Evolutionary conservation across 179 eudicot genomes (phyloP).

Genomic region (Drosera spatulata): DNA sequence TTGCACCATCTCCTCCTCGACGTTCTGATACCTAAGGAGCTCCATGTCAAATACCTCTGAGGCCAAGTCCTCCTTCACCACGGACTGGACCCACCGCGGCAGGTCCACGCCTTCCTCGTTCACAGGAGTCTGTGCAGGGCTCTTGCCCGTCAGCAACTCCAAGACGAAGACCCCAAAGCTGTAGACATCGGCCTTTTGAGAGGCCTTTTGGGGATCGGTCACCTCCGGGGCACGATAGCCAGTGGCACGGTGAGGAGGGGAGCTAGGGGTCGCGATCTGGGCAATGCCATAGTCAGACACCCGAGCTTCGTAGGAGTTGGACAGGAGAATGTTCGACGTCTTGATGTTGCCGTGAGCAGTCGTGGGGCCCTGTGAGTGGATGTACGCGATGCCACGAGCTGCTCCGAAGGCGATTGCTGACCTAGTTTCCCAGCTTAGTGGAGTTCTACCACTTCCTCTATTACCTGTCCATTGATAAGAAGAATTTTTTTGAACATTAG

Average conservation of each 20-base stretch:
- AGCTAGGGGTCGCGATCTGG: conserved; percentile 27
- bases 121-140: conserved; percentile 46
- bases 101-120: conserved; percentile 86
- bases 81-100: conserved; percentile 81
- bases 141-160: conserved; percentile 67
- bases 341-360: conserved; percentile 36
- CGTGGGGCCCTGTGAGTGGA: conserved; percentile 24
- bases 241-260: conserved; percentile 45
- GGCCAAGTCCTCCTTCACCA: conserved; percentile 69
- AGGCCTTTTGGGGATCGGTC: conserved; percentile 10
- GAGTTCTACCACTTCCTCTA: conserved; percentile 1
- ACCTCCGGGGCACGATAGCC: conserved; percentile 82
- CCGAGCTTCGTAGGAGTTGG: conserved; percentile 7
- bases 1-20: conserved; percentile 78
- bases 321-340: conserved; percentile 36
- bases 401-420: conserved; percentile 17
- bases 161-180: conserved; percentile 68
- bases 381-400: conserved; percentile 23
- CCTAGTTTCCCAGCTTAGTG: conserved; percentile 23
- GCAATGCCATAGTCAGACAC: conserved; percentile 23
- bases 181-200: conserved; percentile 72
- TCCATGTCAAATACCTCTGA: conserved; percentile 67
- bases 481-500: too few relatives aligned
- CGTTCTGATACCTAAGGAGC: conserved; percentile 62
- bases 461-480: not conserved